Evolutionary conservation across 2,329 filamentous ascomycete genomes (phyloP).

Genomic region (Talaromyces rugulosus): DNA sequence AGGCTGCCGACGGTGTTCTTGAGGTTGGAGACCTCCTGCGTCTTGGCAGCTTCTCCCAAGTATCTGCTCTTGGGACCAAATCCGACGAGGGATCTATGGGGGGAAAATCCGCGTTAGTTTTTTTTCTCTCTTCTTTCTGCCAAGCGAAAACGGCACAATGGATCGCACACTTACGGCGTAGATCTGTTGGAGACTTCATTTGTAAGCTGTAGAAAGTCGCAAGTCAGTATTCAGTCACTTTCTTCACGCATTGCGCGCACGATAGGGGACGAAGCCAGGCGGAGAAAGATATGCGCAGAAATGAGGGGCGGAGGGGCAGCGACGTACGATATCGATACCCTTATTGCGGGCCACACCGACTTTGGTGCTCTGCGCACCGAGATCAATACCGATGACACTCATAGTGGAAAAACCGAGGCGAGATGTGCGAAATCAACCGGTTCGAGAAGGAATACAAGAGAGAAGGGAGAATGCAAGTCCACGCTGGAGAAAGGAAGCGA

Average conservation of each 20-base stretch:
- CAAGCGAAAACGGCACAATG: not conserved
- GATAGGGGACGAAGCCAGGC: not conserved
- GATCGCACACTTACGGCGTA: constrained; percentile 72
- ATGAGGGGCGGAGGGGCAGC: constrained; percentile 22
- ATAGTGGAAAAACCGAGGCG: constrained; percentile 30
- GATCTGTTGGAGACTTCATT: constrained; percentile 99
- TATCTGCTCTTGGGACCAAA: constrained; percentile 93
- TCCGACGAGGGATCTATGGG: constrained; percentile 75
- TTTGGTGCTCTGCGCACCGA: constrained; percentile 94
- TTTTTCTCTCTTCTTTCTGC: too few species aligned
- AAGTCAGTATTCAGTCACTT: not conserved
- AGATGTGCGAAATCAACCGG: constrained; percentile 14
- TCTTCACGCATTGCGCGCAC: not conserved
- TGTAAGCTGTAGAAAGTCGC: constrained; percentile 63
- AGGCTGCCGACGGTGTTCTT: constrained; percentile 96
- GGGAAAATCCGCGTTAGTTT: too few species aligned
- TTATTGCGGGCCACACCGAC: constrained; percentile 97
- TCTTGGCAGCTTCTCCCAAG: constrained; percentile 93
- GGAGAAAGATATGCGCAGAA: not conserved
- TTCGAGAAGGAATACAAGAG: not conserved
- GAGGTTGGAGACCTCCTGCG: constrained; percentile 97
- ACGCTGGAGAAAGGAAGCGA: constrained; percentile 8
- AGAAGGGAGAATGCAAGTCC: not conserved
- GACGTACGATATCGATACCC: constrained; percentile 95
- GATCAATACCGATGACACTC: constrained; percentile 76